Evolutionary conservation across 306 rosid species (phyloP), one percentile per base, ranked within the genome.

Genomic region (Cucurbita ficifolia): DNA sequence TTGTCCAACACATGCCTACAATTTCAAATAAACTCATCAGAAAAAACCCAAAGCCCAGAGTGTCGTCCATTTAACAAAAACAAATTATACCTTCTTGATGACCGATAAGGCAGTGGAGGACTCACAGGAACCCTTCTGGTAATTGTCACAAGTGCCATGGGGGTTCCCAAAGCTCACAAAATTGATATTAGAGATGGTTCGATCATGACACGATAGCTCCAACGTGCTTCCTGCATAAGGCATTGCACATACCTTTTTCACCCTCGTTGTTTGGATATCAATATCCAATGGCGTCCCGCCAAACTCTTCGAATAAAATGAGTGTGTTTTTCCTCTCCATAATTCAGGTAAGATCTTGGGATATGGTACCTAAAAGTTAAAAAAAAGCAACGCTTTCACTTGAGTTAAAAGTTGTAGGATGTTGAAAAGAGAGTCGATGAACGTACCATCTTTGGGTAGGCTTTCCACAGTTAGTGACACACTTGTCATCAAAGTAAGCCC

Each of bases 401-500:
- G 33, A 29, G 33, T n/a, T n/a, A n/a, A n/a, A 29, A 29, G 33
- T 29, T 29, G 33, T 29, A 29, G 33, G 33, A 29, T 2, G 3
- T 29, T 29, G 33, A 29, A 29, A 29, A 29, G 33, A 29, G 33
- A 13, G 48, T 24, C 9, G 1, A 9, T 13, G 18, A 36, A 62
- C 17, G 2, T 62, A 68, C 86, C 90, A 82, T 84, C 84, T 80
- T 19, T 88, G 95, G 19, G 85, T 42, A 7, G 89, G 83, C 0
- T 80, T 38, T 10, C 94, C 90, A 69, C 89, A 86, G 7, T 88
- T 88, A 53, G 72, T 46, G 4, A 79, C 75, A 45, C 90, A 88
- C 75, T 88, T 88, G 22, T 11, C 3, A 40, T 64, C 43, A 0
- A 4, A 22, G 35, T 88, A 88, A 10, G 78, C 4, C 12, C 84